Evolutionary conservation across 495 filamentous ascomycete genomes (phyloP).

Genomic region (Xylaria longipes): DNA sequence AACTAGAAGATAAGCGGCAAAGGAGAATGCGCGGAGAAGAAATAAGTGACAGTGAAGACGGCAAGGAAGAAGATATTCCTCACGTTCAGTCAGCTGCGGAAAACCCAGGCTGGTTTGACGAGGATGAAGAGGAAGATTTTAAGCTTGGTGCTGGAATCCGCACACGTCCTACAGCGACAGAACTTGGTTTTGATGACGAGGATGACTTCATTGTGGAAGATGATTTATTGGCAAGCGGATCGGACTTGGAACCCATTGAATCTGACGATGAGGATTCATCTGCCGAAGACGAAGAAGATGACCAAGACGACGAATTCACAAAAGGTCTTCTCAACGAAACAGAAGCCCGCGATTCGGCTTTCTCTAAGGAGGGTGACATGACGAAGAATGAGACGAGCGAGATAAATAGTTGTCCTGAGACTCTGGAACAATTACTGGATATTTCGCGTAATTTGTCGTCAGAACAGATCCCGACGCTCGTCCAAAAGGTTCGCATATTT

Average conservation of each 20-base stretch:
- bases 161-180: slow-evolving; percentile 50
- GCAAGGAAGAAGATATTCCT: slow-evolving; percentile 38
- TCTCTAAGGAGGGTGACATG: slow-evolving; percentile 29
- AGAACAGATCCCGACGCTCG: slow-evolving; percentile 73
- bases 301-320: slow-evolving; percentile 71
- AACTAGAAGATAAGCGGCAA: slow-evolving; percentile 77
- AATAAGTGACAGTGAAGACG: slow-evolving; percentile 51
- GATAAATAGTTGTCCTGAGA: slow-evolving; percentile 66
- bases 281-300: slow-evolving; percentile 62
- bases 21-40: slow-evolving; percentile 76
- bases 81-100: slow-evolving; percentile 29
- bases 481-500: slow-evolving; percentile 85
- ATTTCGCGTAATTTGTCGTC: slow-evolving; percentile 64
- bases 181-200: slow-evolving; percentile 79
- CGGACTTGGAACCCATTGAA: slow-evolving; percentile 66
- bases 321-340: slow-evolving; percentile 65
- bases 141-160: slow-evolving; percentile 62
- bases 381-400: slow-evolving; percentile 10
- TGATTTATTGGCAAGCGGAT: slow-evolving; percentile 75
- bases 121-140: slow-evolving; percentile 59
- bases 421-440: slow-evolving; percentile 73
- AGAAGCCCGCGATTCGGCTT: slow-evolving; percentile 54
- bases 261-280: slow-evolving; percentile 56
- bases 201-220: slow-evolving; percentile 92
- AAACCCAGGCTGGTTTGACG: slow-evolving; percentile 37